Percentiles rank a stretch among this genome's conserved stretches.
phyloP scores from a whole-genome alignment of 2,329 filamentous ascomycete genomes.

The Dactylellina haptotyla region DNA sequence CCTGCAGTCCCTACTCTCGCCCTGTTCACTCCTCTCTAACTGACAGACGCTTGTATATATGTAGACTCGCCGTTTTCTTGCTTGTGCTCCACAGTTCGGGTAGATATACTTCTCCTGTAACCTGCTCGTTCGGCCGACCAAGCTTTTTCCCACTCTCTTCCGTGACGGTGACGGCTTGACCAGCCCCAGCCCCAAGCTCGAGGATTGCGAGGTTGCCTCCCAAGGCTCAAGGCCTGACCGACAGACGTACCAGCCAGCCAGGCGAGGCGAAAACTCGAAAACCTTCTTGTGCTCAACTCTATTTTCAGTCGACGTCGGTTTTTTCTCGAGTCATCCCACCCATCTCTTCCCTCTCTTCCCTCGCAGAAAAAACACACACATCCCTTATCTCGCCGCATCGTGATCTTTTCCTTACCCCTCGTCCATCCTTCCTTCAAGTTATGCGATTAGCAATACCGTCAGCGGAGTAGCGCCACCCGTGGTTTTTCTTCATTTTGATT shows the following conservation, averaged over 20 bases:
- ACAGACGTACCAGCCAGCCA: no score
- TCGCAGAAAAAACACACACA: background rate
- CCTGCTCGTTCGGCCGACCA: slow-evolving; percentile 1
- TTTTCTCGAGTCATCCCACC: slow-evolving; percentile 41
- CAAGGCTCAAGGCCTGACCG: slow-evolving; percentile 22
- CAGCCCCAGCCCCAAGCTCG: slow-evolving; percentile 1
- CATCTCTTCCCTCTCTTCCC: background rate
- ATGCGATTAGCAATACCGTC: slow-evolving; percentile 34
- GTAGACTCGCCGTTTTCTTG: no score
- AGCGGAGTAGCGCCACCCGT: slow-evolving; percentile 20
- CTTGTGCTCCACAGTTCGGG: no score
- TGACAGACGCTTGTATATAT: no score
- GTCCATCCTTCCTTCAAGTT: slow-evolving; percentile 22
- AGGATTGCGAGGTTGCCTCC: slow-evolving; percentile 22
- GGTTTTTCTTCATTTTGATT: background rate
- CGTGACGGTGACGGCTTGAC: slow-evolving; percentile 1
- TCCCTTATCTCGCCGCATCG: slow-evolving; percentile 11
- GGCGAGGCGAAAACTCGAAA: slow-evolving; percentile 50
- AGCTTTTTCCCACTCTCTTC: background rate
- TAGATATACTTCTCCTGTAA: slow-evolving; percentile 2
- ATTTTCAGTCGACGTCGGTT: slow-evolving; percentile 9
- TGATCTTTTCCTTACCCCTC: slow-evolving; percentile 21
- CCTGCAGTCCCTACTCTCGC: background rate
- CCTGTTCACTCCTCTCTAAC: no score
- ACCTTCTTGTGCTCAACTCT: slow-evolving; percentile 30